These are phyloP conservation scores for Sphagnum magellanicum DNA, from an alignment of 228 moss, liverwort and hornwort genomes.

Conservation along the genomic window DNA sequence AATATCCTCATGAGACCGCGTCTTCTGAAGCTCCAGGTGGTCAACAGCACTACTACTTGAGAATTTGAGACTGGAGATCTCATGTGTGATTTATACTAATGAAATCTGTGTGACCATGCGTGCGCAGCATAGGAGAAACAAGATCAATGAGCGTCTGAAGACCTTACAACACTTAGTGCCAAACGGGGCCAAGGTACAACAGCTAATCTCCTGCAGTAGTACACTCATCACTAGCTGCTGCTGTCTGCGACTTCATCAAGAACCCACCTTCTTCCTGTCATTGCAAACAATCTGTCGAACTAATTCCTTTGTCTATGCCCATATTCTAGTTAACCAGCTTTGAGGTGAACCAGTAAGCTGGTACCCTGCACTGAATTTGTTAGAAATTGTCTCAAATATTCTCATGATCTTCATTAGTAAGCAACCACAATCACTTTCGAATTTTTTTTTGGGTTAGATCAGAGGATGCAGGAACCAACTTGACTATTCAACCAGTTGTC, in stretches of 20 bases:
- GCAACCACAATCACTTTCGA: too few species aligned
- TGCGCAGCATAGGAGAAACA: constrained; percentile 75
- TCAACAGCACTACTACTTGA: not conserved
- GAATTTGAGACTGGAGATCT: not conserved
- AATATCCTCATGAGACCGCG: not conserved
- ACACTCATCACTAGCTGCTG: not conserved
- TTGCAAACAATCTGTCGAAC: not conserved
- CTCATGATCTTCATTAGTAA: too few species aligned
- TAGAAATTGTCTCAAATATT: too few species aligned
- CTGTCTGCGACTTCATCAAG: not conserved
- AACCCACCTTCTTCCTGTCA: not conserved
- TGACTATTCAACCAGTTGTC: too few species aligned
- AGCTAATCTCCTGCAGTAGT: not conserved
- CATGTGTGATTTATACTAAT: not conserved
- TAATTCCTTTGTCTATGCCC: not conserved
- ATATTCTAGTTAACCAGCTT: too few species aligned
- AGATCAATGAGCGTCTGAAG: constrained; percentile 76
- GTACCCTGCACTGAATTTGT: too few species aligned
- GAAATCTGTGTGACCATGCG: not conserved
- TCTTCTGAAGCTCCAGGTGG: not conserved
- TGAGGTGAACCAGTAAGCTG: too few species aligned
- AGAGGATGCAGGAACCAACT: too few species aligned
- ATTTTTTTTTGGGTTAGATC: too few species aligned
- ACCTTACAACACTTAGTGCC: constrained; percentile 71
- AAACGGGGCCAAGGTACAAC: constrained; percentile 63